Evolutionary conservation across 208 protist genomes (phyloP), one percentile per base, ranked within the genome.

Genomic region (Phytomonas francai): DNA sequence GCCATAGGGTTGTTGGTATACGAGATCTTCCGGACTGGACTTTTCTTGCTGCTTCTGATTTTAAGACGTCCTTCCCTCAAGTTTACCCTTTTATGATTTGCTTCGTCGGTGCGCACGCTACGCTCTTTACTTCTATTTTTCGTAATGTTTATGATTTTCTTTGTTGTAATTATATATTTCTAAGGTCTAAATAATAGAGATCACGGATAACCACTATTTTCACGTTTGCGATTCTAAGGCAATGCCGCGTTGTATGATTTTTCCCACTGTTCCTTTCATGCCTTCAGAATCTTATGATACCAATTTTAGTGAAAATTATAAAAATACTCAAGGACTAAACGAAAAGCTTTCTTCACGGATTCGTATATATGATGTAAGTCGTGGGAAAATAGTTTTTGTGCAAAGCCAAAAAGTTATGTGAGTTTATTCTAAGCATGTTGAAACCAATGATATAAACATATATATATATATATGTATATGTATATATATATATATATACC

Each of bases 391-490:
- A 5, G 0, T 0, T 0, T 1, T 31, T 70, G 32, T 30, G 76
- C 72, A 34, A 80, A 76, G 49, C 74, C 77, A 49, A 68, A 62
- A 3, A 71, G 80, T 29, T 80, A 83, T n/a, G 77, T 51, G 14
- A 71, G 81, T 30, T 42, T 78, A 16, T 42, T 81, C 32, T 59
- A 60, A 31, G 81, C 59, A n/a, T 87, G 81, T 77, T 73, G 66
- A 51, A 56, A 81, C 7, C 11, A 74, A 72, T 83, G 54, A 1
- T 83, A 29, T 57, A 74, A 72, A 76, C 81, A 27, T 34, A 81
- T 25, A 58, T 78, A 33, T 56, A 83, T 33, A 65, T 81, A 64
- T 27, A 73, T 9, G 59, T 70, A 54, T 74, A 51, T 63, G 70
- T 75, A 69, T 28, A 59, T 25, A n/a, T 56, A 14, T 56, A n/a